These are phyloP conservation scores for Penicillium janthinellum DNA, from an alignment of 2,329 filamentous ascomycete genomes.

Conservation along the genomic window DNA sequence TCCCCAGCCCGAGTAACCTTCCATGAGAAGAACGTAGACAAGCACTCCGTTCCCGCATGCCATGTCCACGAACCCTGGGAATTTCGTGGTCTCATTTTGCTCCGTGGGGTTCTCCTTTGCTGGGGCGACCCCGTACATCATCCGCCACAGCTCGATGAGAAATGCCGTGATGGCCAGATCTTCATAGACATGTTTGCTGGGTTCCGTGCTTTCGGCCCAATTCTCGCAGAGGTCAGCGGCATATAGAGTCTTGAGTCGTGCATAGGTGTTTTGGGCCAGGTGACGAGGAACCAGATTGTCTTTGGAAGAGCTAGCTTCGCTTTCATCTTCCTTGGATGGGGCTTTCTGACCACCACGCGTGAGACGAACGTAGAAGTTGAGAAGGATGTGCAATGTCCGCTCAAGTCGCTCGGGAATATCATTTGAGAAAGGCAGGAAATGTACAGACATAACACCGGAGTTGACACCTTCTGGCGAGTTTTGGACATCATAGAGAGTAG, in stretches of 20 bases:
- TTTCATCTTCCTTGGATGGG: background rate
- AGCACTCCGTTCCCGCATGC: conserved; percentile 94
- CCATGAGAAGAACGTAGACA: conserved; percentile 75
- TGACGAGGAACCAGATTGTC: conserved; percentile 78
- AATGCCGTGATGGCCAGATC: conserved; percentile 90
- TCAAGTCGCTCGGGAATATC: conserved; percentile 43
- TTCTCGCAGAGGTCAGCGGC: conserved; percentile 68
- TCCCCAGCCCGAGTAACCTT: conserved; percentile 84
- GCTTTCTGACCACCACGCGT: conserved; percentile 20
- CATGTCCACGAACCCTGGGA: conserved; percentile 92
- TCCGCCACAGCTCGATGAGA: conserved; percentile 84
- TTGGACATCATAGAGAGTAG: conserved; percentile 66
- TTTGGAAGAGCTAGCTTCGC: background rate
- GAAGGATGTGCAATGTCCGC: conserved; percentile 40
- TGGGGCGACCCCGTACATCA: conserved; percentile 66
- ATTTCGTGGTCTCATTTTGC: conserved; percentile 41
- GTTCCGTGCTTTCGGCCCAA: conserved; percentile 88
- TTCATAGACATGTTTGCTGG: conserved; percentile 91
- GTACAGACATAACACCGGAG: conserved; percentile 51
- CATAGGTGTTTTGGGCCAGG: conserved; percentile 79
- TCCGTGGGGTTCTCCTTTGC: conserved; percentile 17
- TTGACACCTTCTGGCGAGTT: conserved; percentile 23
- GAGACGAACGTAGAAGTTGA: conserved; percentile 42
- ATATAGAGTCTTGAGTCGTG: conserved; percentile 76
- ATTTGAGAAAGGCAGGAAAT: conserved; percentile 52